Base-by-base conservation (phyloP, 2,329 filamentous ascomycete species). In the Pseudogymnoascus verrucosus region DNA sequence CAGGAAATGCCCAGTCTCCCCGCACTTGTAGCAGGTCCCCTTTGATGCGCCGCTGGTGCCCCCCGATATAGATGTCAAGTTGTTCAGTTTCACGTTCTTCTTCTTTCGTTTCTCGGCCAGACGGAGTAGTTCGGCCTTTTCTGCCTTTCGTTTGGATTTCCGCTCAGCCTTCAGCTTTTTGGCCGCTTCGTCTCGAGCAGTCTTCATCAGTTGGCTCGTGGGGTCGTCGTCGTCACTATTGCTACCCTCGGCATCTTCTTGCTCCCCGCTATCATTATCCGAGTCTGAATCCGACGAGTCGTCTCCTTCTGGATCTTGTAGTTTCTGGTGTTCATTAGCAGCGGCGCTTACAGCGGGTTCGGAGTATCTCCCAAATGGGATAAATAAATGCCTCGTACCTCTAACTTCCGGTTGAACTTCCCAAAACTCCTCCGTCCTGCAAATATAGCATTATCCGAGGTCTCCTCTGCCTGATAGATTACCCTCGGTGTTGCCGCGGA, bases 1-100 rank as follows among this genome's bases (percentile, higher is more conserved):
- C 62, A 79, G 79, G 66, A 80, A 82, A 73, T 90, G 88, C 1
- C 87, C 87, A 36, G 77, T 76, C 67, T 84, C 78, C 14, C 85
- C 82, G 71, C 88, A 90, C 16, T 76, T 80, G 74, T 82, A 84
- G 72, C 88, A 90, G 54, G 67, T 44, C 68, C 73, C 74, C 68
- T 73, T 65, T 67, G 69, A 64, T 67, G 67, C 63, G 65, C 71
- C 73, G 67, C 73, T 72, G 42, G 74, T 73, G 40, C 78, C 78
- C 64, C 78, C 78, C 64, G 87, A 89, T 57, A 90, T 84, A 1
- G 85, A 87, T 4, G 79, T 81, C 63, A 87, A 72, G 23, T 79
- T 79, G 70, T 88, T 88, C 63, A 91, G 75, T 65, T 87, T 87
- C 61, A 90, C 79, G 63, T 88, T 84, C 72, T 87, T 88, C 73